Evolutionary conservation across 2,329 filamentous ascomycete species (phyloP), one percentile per base, ranked within the genome.

Genomic region (Exophiala sideris): DNA sequence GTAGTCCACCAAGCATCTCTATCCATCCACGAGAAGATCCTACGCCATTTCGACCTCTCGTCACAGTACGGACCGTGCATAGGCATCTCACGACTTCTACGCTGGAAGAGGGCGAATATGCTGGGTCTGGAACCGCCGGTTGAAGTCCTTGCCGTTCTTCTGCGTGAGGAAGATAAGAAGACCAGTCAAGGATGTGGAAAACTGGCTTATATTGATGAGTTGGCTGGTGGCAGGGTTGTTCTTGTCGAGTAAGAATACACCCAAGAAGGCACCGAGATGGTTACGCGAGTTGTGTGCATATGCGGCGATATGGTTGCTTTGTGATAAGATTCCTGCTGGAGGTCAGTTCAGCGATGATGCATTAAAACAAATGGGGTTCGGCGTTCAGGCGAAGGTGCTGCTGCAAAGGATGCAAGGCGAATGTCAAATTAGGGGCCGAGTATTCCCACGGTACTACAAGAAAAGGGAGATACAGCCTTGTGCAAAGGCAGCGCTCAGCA

Each of bases 51-150:
- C 72, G 94, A 99, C 69, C 87, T 95, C 62, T 94, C 86, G 66
- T 89, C 82, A 56, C 89, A 96, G 66, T 99, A 89, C 70, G 94
- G 94, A 52, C 94, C 94, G 1, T 95, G 89, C 67, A 87, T 96
- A 49, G 94, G 94, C 6, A 89, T 92, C 48, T 74, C 84, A 35
- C 84, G 94, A 45, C 75, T 87, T 63, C 89, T 87, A 74, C 86
- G 94, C 33, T 99, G 94, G 94, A 83, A 88, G 67, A 84, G 94
- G 42, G 94, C 94, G 3, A 80, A 95, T 50, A 79, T 78, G 52
- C 76, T 99, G n/a, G 86, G 87, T 2, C 77, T 99, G n/a, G 80
- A 86, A 32, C 94, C 94, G 1, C 92, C 94, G 0, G 80, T 96
- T 21, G 92, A 97, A 70, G 91, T 96, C 3, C 79, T 97, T 4